Evolutionary conservation across 306 rosid genomes (phyloP).

Genomic region (Sindora glabra): DNA sequence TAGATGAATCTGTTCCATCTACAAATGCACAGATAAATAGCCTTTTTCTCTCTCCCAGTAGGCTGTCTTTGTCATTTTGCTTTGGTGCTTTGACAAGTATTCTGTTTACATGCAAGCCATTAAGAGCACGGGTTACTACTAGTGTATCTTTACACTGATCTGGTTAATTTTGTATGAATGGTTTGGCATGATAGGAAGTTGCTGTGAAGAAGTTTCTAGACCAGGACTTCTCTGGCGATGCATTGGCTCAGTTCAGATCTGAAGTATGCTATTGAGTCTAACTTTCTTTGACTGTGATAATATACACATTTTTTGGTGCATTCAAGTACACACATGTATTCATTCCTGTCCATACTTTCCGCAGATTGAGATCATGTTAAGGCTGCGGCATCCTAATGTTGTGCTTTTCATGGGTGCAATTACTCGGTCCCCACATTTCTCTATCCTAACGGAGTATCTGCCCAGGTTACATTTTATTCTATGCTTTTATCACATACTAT

Average conservation of each 20-base stretch:
- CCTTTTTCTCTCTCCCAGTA: not conserved
- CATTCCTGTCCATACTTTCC: constrained; percentile 13
- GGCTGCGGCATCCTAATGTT: constrained; percentile 97
- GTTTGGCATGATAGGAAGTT: constrained; percentile 65
- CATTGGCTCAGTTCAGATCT: constrained; percentile 79
- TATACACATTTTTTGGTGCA: not conserved
- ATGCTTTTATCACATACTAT: not conserved
- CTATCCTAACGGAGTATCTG: constrained; percentile 92
- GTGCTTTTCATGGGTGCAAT: constrained; percentile 99
- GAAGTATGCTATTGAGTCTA: constrained; percentile 59
- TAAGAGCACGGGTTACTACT: too few relatives aligned
- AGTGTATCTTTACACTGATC: constrained; percentile 6
- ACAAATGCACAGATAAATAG: not conserved
- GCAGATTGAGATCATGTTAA: constrained; percentile 95
- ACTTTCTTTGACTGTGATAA: not conserved
- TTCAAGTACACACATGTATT: not conserved
- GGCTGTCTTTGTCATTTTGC: not conserved
- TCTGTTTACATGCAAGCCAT: too few relatives aligned
- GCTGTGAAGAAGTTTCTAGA: constrained; percentile 97
- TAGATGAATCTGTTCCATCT: not conserved
- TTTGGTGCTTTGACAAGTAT: too few relatives aligned
- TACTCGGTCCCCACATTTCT: constrained; percentile 87
- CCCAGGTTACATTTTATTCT: constrained; percentile 56
- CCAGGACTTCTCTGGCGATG: constrained; percentile 95
- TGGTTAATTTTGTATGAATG: constrained; percentile 14